Conservation (phyloP, 371 early-diverging fungal genomes). For the Dichotomocladium elegans region DNA sequence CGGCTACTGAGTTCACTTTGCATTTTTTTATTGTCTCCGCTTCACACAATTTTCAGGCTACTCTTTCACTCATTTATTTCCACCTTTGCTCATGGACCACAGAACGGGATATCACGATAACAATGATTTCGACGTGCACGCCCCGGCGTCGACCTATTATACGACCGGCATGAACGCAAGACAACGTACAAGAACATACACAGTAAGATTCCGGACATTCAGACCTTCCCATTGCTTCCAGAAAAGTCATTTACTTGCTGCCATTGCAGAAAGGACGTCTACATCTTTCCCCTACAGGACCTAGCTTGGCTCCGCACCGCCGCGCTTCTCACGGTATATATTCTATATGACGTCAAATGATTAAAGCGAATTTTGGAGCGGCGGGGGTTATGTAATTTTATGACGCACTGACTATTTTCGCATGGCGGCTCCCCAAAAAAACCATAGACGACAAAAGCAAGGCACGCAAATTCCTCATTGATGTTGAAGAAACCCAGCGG, state of each 20-base stretch:
- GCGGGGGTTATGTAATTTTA: neutral
- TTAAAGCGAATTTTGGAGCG: neutral
- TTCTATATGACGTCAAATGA: conserved; percentile 10
- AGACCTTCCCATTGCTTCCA: no score
- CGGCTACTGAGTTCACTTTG: neutral
- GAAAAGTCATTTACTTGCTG: neutral
- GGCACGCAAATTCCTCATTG: conserved; percentile 70
- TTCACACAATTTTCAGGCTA: neutral
- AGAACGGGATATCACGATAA: neutral
- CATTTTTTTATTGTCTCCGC: neutral
- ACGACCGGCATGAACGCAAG: conserved; percentile 21
- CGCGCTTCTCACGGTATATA: conserved; percentile 39
- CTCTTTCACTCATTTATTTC: neutral
- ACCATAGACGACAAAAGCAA: conserved; percentile 62
- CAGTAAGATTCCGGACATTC: conserved; percentile 9
- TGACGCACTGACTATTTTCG: neutral
- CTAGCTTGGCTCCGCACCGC: conserved; percentile 9
- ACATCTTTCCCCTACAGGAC: neutral
- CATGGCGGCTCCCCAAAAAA: no score
- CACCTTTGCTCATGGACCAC: neutral
- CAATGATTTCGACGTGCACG: conserved; percentile 19
- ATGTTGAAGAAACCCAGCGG: conserved; percentile 74
- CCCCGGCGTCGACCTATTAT: conserved; percentile 25
- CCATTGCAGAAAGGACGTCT: neutral
- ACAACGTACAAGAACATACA: conserved; percentile 11